These are phyloP conservation scores for Saccharomycopsis vini DNA, from an alignment of 805 yeast species.

Conservation along the genomic window DNA sequence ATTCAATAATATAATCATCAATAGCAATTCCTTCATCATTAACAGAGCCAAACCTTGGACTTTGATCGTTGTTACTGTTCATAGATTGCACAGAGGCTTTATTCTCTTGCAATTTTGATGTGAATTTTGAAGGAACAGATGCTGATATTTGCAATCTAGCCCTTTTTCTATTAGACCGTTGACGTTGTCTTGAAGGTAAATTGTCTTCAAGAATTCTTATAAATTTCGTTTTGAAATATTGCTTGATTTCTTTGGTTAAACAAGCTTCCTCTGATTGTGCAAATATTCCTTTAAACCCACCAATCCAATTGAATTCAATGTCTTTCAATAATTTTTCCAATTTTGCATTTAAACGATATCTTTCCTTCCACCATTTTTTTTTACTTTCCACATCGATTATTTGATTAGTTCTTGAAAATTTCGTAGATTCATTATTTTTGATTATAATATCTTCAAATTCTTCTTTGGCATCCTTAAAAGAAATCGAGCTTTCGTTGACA, in stretches of 20 bases:
- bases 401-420: constrained; percentile 19
- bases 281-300: constrained; percentile 66
- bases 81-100: too few species aligned
- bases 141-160: neutral
- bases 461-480: constrained; percentile 36
- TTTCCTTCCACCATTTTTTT: constrained; percentile 66
- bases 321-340: constrained; percentile 43
- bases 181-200: constrained; percentile 39
- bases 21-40: constrained; percentile 36
- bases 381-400: constrained; percentile 35
- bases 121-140: neutral
- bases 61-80: too few species aligned
- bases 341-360: constrained; percentile 53
- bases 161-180: constrained; percentile 18
- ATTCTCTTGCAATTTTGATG: neutral
- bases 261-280: constrained; percentile 26
- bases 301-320: constrained; percentile 64
- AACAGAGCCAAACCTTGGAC: too few species aligned
- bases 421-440: constrained; percentile 55
- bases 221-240: constrained; percentile 31
- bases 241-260: constrained; percentile 18
- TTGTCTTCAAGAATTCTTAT: constrained; percentile 33
- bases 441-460: constrained; percentile 45
- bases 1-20: constrained; percentile 39
- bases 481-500: constrained; percentile 32